A percentile compares a stretch with the other conserved stretches of the same genome.
Conservation (phyloP, 306 rosid genomes). For the Chamaecrista fasciculata region DNA sequence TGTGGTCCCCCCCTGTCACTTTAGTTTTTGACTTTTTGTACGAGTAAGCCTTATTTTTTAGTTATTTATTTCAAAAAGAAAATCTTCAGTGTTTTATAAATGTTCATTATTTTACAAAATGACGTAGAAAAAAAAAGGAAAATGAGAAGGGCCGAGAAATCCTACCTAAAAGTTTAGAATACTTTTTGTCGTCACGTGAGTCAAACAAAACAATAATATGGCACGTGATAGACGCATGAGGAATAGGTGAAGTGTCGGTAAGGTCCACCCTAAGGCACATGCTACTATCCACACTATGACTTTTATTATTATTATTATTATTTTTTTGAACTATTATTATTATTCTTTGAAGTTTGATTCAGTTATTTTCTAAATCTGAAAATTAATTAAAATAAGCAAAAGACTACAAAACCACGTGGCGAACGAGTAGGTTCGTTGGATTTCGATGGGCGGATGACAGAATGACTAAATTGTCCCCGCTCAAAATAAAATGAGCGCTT, state of each 20-base stretch:
- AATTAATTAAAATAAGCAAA: neutral
- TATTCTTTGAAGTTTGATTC: neutral
- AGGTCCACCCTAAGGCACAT: conserved; percentile 23
- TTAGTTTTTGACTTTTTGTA: neutral
- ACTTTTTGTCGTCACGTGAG: conserved; percentile 39
- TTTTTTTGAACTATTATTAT: too few species aligned
- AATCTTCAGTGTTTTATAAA: too few species aligned
- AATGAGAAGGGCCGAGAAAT: neutral
- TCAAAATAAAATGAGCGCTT: too few species aligned
- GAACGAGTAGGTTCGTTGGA: conserved; percentile 2
- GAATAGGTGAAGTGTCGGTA: conserved; percentile 55
- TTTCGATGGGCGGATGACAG: neutral
- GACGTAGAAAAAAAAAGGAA: neutral
- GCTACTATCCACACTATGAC: conserved; percentile 3
- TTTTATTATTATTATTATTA: neutral
- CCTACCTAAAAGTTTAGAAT: conserved; percentile 10
- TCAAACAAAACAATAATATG: conserved; percentile 23
- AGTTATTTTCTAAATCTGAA: neutral
- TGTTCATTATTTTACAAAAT: neutral
- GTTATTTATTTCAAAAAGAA: too few species aligned
- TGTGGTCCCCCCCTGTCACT: conserved; percentile 21
- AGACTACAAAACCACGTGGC: conserved; percentile 53
- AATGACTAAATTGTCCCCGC: conserved; percentile 37
- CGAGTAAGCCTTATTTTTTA: neutral
- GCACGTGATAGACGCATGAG: conserved; percentile 44